Percentiles rank a stretch among this genome's conserved stretches.
These are phyloP conservation scores for Chalciporus sp. DNA, from an alignment of 1,284 basidiomycete genomes.

Conservation along the genomic window DNA sequence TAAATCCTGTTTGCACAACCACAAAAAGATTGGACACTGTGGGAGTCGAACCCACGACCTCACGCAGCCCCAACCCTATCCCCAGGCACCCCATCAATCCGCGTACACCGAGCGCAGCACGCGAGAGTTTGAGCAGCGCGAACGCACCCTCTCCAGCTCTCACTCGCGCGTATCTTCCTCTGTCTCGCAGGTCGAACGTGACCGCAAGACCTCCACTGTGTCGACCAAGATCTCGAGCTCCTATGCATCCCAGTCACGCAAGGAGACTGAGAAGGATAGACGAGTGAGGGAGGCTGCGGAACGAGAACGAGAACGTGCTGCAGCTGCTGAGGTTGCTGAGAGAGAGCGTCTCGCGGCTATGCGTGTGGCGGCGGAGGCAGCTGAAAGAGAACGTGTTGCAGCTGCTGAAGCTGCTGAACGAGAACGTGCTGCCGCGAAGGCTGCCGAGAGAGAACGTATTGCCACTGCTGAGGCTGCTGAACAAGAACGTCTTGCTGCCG, in stretches of 20 bases:
- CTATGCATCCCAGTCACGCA: constrained; percentile 21
- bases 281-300: constrained; percentile 21
- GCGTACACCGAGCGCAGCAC: constrained; percentile 29
- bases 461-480: constrained; percentile 7
- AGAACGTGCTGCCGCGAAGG: not conserved
- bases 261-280: constrained; percentile 24
- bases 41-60: constrained; percentile 43
- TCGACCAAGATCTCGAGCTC: constrained; percentile 25
- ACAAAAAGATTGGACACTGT: constrained; percentile 40
- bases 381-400: constrained; percentile 14
- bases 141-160: constrained; percentile 29
- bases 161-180: constrained; percentile 31
- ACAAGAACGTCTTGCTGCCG: constrained; percentile 16
- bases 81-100: constrained; percentile 20
- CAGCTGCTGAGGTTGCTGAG: constrained; percentile 9
- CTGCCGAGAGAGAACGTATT: constrained; percentile 8
- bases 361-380: constrained; percentile 13
- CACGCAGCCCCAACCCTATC: constrained; percentile 26
- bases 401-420: not conserved
- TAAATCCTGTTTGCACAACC: too few species aligned
- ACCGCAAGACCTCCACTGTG: constrained; percentile 25
- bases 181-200: constrained; percentile 26
- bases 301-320: constrained; percentile 11
- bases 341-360: constrained; percentile 13
- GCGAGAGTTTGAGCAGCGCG: constrained; percentile 27